Evolutionary conservation across 2,329 filamentous ascomycete species (phyloP).

Genomic region (Nemania sp.): DNA sequence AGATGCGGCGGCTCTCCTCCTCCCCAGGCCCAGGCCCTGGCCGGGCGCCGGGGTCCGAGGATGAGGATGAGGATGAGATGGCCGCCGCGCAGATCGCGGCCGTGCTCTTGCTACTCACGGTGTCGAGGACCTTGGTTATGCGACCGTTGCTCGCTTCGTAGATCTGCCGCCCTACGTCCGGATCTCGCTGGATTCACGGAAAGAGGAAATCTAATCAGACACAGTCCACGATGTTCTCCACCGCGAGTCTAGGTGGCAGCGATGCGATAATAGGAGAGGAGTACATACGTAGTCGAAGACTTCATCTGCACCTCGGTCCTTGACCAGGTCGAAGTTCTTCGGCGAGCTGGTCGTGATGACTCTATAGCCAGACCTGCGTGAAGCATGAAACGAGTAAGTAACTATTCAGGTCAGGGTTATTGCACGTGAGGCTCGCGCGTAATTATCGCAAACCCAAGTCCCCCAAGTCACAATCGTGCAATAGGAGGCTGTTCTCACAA

Average conservation of each 20-base stretch:
- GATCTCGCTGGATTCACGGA: not conserved
- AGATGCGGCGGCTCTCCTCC: not conserved
- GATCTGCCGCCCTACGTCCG: conserved; percentile 9
- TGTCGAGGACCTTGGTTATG: conserved; percentile 14
- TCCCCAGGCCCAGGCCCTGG: not conserved
- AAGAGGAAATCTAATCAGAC: not conserved
- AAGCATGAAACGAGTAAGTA: not conserved
- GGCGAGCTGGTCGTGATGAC: conserved; percentile 18
- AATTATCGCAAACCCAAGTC: not conserved
- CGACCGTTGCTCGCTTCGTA: conserved; percentile 4
- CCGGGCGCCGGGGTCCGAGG: not conserved
- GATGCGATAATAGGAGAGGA: not conserved
- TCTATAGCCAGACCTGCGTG: conserved; percentile 7
- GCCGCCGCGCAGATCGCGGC: conserved; percentile 15
- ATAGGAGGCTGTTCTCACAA: conserved; percentile 3
- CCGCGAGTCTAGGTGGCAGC: not conserved
- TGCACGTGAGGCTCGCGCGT: not conserved
- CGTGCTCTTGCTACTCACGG: conserved; percentile 10
- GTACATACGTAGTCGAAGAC: conserved; percentile 15
- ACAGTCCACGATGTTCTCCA: not conserved
- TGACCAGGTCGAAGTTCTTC: conserved; percentile 9
- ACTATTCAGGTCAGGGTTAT: not conserved
- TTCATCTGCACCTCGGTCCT: conserved; percentile 5
- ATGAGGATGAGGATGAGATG: too few species aligned
- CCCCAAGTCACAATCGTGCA: too few species aligned